phyloP scores from a whole-genome alignment of 345 rosid genomes.

The Lepidium sativum region DNA sequence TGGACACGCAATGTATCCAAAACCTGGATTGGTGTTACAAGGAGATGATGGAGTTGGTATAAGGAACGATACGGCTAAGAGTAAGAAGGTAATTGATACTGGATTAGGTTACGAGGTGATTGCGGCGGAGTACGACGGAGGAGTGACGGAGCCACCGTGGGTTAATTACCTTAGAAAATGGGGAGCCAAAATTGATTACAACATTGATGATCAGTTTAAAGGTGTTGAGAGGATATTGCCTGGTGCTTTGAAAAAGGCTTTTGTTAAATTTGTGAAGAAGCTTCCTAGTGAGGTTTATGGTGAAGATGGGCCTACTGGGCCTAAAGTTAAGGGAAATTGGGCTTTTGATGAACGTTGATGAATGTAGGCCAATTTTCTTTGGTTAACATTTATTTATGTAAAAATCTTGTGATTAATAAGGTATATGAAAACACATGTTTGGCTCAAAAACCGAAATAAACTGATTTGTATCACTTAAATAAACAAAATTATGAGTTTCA shows the following conservation, averaged over 20 bases:
- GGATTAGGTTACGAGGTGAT: slow-evolving; percentile 33
- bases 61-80: slow-evolving; percentile 63
- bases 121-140: slow-evolving; percentile 46
- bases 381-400: no score
- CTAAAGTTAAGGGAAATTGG: slow-evolving; percentile 63
- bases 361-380: background rate
- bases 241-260: slow-evolving; percentile 39
- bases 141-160: slow-evolving; percentile 50
- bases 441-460: background rate
- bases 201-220: slow-evolving; percentile 32
- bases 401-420: background rate
- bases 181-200: slow-evolving; percentile 68
- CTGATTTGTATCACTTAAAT: background rate
- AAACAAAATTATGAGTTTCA: background rate
- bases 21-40: slow-evolving; percentile 71
- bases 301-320: slow-evolving; percentile 88
- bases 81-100: slow-evolving; percentile 41
- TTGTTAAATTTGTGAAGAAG: slow-evolving; percentile 35
- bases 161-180: slow-evolving; percentile 56
- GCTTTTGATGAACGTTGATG: slow-evolving; percentile 48
- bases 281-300: slow-evolving; percentile 55
- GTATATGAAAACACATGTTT: background rate
- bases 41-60: slow-evolving; percentile 52
- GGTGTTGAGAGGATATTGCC: slow-evolving; percentile 41
- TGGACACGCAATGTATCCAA: slow-evolving; percentile 76